phyloP scores from a whole-genome alignment of 1,139 yeast genomes.

The Pichiaceae sp. region DNA sequence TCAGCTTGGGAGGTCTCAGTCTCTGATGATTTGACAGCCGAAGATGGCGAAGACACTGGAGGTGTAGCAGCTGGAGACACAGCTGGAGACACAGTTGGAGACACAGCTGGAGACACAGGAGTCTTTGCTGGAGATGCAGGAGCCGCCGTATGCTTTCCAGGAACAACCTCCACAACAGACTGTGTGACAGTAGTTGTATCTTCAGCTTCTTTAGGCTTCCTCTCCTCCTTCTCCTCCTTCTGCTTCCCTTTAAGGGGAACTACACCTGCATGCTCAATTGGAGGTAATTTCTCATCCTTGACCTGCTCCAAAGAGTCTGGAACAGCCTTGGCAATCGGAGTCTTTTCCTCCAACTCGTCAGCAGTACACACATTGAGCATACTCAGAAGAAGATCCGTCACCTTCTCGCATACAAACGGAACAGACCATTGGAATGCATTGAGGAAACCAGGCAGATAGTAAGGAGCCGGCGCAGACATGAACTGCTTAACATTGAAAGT shows the following conservation, averaged over 20 bases:
- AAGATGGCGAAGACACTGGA: neutral
- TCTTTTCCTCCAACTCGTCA: slow-evolving; percentile 70
- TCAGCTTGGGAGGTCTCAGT: neutral
- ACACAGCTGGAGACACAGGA: neutral
- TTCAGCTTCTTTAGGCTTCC: neutral
- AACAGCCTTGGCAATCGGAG: slow-evolving; percentile 3
- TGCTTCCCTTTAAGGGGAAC: neutral
- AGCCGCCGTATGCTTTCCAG: neutral
- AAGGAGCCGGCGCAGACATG: slow-evolving; percentile 75
- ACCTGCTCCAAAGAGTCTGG: slow-evolving; percentile 11
- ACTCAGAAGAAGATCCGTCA: slow-evolving; percentile 90
- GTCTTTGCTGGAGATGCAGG: neutral
- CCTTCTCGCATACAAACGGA: slow-evolving; percentile 94
- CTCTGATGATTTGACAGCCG: neutral
- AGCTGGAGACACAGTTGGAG: neutral
- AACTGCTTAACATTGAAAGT: slow-evolving; percentile 94
- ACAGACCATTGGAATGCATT: slow-evolving; percentile 96
- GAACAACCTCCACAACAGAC: neutral
- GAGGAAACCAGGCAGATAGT: slow-evolving; percentile 96
- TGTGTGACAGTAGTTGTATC: neutral
- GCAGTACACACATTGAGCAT: slow-evolving; percentile 90
- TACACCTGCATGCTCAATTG: neutral
- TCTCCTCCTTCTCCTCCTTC: slow-evolving; percentile 7
- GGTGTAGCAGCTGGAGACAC: neutral
- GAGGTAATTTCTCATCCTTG: neutral